phyloP scores from a whole-genome alignment of 352 stramenopile genomes.

The Globisporangium solare region DNA sequence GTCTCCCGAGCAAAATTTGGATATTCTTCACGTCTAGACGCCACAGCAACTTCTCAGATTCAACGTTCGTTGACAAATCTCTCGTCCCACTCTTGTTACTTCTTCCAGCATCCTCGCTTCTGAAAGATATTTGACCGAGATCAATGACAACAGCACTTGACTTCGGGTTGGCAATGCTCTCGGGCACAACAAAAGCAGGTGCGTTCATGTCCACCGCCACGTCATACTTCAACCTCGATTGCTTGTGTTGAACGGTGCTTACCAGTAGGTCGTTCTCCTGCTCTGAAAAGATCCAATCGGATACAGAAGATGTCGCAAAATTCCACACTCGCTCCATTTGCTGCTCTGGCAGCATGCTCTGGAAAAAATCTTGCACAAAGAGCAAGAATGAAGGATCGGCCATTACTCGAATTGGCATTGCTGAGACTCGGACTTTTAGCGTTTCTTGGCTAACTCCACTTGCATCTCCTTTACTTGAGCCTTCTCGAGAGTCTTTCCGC shows the following conservation, averaged over 20 bases:
- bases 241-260: conserved; percentile 21
- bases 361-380: conserved; percentile 66
- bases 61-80: neutral
- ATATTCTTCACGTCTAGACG: conserved; percentile 55
- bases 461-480: neutral
- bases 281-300: conserved; percentile 77
- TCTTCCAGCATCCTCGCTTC: conserved; percentile 30
- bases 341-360: conserved; percentile 55
- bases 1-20: conserved; percentile 45
- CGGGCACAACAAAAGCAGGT: conserved; percentile 63
- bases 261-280: conserved; percentile 33
- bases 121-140: conserved; percentile 62
- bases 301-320: conserved; percentile 77
- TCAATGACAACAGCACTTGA: conserved; percentile 61
- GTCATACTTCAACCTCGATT: conserved; percentile 37
- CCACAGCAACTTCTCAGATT: conserved; percentile 45
- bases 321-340: conserved; percentile 75
- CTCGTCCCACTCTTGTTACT: neutral
- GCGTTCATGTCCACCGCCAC: conserved; percentile 70
- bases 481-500: conserved; percentile 6
- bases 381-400: conserved; percentile 68
- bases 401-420: conserved; percentile 64
- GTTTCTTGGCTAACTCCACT: conserved; percentile 1
- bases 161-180: conserved; percentile 31
- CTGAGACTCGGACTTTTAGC: conserved; percentile 44